These are phyloP conservation scores for Rhododendron williamsianum DNA, from an alignment of 148 eudicot genomes.

Conservation along the genomic window DNA sequence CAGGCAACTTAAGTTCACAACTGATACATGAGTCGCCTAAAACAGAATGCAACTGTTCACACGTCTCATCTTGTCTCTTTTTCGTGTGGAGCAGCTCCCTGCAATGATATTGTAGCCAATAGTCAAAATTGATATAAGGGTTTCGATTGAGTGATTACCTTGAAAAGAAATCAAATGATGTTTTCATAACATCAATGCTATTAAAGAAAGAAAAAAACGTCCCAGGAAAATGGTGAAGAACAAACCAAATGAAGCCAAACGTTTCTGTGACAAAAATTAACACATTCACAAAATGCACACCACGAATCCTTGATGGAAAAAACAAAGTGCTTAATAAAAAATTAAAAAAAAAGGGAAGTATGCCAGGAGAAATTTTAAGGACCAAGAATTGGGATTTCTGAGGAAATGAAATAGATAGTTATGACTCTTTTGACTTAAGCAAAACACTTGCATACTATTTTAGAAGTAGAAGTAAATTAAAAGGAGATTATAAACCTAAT, in stretches of 20 bases:
- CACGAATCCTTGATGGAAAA: background rate
- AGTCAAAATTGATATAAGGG: background rate
- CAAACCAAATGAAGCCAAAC: background rate
- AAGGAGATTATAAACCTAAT: background rate
- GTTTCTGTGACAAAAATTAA: background rate
- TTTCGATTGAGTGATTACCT: background rate
- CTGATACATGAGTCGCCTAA: slow-evolving; percentile 67
- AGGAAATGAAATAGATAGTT: background rate
- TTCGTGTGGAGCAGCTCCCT: slow-evolving; percentile 75
- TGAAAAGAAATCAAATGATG: background rate
- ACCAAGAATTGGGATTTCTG: background rate
- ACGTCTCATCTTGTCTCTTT: slow-evolving; percentile 54
- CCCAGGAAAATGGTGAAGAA: background rate
- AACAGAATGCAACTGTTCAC: slow-evolving; percentile 40
- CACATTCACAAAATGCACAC: background rate
- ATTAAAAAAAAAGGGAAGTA: background rate
- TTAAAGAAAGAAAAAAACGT: background rate
- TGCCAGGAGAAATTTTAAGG: background rate
- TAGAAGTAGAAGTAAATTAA: background rate
- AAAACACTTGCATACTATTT: background rate
- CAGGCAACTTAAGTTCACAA: slow-evolving; percentile 76
- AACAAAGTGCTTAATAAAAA: background rate
- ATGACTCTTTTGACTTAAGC: background rate
- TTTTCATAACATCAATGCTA: background rate
- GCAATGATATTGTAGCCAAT: slow-evolving; percentile 1